These are phyloP conservation scores for Neurospora pannonica DNA, from an alignment of 495 filamentous ascomycete species.

Conservation along the genomic window DNA sequence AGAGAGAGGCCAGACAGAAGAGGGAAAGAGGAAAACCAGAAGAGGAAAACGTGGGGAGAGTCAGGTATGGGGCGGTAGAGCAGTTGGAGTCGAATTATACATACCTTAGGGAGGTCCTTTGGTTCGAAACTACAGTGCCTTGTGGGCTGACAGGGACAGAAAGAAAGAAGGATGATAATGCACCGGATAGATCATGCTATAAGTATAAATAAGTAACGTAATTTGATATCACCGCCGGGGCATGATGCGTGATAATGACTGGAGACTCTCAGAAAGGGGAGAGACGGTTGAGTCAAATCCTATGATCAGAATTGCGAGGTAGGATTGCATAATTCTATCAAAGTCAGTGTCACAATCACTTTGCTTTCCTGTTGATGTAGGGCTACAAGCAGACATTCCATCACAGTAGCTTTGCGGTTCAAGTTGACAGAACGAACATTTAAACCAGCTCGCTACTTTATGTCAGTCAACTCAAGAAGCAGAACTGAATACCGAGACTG, in stretches of 20 bases:
- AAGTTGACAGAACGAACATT: neutral
- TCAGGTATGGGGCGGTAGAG: neutral
- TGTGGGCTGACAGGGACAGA: neutral
- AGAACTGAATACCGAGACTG: neutral
- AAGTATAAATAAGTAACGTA: neutral
- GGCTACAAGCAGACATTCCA: neutral
- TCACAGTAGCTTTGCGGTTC: neutral
- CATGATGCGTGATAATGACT: neutral
- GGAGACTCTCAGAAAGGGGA: neutral
- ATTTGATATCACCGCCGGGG: neutral
- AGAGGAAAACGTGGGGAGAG: neutral
- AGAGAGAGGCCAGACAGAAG: neutral
- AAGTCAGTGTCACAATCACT: neutral
- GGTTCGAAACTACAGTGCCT: neutral
- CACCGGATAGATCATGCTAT: neutral
- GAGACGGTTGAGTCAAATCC: neutral
- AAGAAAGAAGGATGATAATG: neutral
- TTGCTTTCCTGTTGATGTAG: neutral
- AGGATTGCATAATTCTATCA: neutral
- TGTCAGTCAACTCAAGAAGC: neutral
- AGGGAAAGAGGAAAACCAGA: neutral
- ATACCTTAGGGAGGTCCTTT: neutral
- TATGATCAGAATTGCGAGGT: neutral
- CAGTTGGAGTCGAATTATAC: neutral
- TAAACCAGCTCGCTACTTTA: neutral